A percentile compares a stretch with the other conserved stretches of the same genome.
phyloP scores from a whole-genome alignment of 768 basidiomycete species.

The Hypholoma sublateritium region DNA sequence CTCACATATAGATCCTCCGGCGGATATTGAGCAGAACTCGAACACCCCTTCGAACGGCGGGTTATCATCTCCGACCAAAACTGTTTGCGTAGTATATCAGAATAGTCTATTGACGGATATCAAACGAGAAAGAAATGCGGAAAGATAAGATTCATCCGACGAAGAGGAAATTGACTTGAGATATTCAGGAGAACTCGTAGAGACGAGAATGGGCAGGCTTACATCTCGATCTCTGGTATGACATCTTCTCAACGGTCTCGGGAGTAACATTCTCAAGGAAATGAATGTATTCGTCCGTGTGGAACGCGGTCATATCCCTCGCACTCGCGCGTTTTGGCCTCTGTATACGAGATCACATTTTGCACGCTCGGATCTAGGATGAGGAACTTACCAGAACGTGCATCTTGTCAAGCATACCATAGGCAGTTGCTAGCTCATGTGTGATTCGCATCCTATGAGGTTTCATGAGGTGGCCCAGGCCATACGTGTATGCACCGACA shows the following conservation, averaged over 20 bases:
- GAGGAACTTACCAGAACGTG: conserved; percentile 71
- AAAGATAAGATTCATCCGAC: not conserved
- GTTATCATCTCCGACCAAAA: conserved; percentile 86
- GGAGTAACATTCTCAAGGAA: conserved; percentile 88
- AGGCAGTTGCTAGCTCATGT: conserved; percentile 90
- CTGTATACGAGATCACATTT: conserved; percentile 33
- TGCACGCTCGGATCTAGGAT: not conserved
- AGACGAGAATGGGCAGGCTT: conserved; percentile 25
- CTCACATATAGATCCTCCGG: conserved; percentile 89
- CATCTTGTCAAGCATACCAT: conserved; percentile 92
- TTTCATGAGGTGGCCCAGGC: conserved; percentile 91
- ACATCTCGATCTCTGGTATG: conserved; percentile 85
- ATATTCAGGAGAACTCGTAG: not conserved
- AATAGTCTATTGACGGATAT: not conserved
- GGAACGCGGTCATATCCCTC: conserved; percentile 85
- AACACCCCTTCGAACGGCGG: conserved; percentile 94
- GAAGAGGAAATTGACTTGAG: not conserved
- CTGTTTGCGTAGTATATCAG: conserved; percentile 45
- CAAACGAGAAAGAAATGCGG: not conserved
- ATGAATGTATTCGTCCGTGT: conserved; percentile 97
- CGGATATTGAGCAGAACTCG: conserved; percentile 94
- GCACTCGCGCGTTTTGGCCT: conserved; percentile 69
- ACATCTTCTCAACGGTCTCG: conserved; percentile 85
- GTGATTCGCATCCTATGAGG: conserved; percentile 94
- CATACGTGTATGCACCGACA: conserved; percentile 75